phyloP scores from a whole-genome alignment of 495 filamentous ascomycete species.

The Penicillium goetzii region DNA sequence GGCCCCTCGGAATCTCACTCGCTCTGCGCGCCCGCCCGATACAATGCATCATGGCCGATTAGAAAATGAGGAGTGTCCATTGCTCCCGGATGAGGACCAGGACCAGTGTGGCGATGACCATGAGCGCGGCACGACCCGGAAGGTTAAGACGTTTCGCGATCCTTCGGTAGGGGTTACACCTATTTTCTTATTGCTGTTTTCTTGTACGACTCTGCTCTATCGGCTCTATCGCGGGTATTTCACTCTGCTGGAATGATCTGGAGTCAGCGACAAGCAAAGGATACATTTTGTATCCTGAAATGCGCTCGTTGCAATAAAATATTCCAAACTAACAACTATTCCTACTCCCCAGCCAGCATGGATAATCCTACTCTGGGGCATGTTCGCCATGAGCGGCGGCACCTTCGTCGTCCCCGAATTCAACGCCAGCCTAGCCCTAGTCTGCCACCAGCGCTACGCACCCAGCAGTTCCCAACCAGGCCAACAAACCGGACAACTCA shows the following conservation, averaged over 20 bases:
- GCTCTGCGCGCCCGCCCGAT: not conserved
- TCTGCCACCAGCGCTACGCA: conserved; percentile 16
- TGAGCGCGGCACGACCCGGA: not conserved
- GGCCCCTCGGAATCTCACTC: not conserved
- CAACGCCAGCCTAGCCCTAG: conserved; percentile 15
- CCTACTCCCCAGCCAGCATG: conserved; percentile 46
- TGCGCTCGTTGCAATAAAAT: not conserved
- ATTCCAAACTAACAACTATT: not conserved
- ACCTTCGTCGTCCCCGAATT: conserved; percentile 15
- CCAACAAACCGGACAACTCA: not conserved
- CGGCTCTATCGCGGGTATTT: not conserved
- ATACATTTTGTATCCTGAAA: not conserved
- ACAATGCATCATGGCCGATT: not conserved
- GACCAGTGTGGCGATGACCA: not conserved
- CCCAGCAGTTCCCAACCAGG: not conserved
- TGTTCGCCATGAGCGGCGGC: conserved; percentile 7
- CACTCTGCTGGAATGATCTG: not conserved
- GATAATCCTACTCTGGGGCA: conserved; percentile 1
- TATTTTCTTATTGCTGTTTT: not conserved
- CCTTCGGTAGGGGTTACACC: not conserved
- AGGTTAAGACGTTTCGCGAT: not conserved
- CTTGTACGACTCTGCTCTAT: not conserved
- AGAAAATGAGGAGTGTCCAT: not conserved
- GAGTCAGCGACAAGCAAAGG: not conserved
- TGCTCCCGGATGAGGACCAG: not conserved